Conservation (phyloP, 805 yeast genomes). For the Zygoascus tannicola region DNA sequence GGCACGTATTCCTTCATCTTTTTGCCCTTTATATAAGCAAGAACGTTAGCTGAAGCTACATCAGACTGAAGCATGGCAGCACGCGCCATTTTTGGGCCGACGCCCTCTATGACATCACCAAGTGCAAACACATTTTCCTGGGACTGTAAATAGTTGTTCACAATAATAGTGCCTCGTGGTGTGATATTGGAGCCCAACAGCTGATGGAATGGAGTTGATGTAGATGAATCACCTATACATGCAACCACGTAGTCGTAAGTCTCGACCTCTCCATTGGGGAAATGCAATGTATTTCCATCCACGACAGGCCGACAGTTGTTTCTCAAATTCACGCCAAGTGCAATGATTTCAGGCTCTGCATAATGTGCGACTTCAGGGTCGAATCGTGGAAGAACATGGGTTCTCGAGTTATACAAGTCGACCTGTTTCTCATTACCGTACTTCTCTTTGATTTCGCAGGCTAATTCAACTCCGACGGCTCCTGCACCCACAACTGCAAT, state of each 20-base stretch:
- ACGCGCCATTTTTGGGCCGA: slow-evolving; percentile 11
- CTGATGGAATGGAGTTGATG: slow-evolving; percentile 1
- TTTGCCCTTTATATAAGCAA: too few species aligned
- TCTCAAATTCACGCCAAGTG: slow-evolving; percentile 2
- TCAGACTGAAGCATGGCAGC: slow-evolving; percentile 7
- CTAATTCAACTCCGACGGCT: slow-evolving; percentile 12
- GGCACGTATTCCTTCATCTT: too few species aligned
- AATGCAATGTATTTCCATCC: not conserved
- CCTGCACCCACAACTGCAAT: slow-evolving; percentile 13
- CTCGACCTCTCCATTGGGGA: slow-evolving; percentile 1
- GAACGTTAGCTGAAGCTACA: slow-evolving; percentile 8
- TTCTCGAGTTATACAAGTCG: slow-evolving; percentile 5
- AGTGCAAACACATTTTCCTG: slow-evolving; percentile 9
- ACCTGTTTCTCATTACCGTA: slow-evolving; percentile 7
- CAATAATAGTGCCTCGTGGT: not conserved
- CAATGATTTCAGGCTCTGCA: slow-evolving; percentile 2
- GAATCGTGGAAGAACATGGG: slow-evolving; percentile 7
- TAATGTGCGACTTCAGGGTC: slow-evolving; percentile 3
- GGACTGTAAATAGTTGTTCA: too few species aligned
- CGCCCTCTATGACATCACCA: slow-evolving; percentile 9
- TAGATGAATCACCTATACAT: slow-evolving; percentile 9
- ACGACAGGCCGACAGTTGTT: slow-evolving; percentile 6
- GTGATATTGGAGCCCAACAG: not conserved
- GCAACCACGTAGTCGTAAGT: slow-evolving; percentile 7
- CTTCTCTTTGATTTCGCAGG: slow-evolving; percentile 9